Evolutionary conservation across 306 rosid genomes (phyloP).

Genomic region (Fagus crenata): DNA sequence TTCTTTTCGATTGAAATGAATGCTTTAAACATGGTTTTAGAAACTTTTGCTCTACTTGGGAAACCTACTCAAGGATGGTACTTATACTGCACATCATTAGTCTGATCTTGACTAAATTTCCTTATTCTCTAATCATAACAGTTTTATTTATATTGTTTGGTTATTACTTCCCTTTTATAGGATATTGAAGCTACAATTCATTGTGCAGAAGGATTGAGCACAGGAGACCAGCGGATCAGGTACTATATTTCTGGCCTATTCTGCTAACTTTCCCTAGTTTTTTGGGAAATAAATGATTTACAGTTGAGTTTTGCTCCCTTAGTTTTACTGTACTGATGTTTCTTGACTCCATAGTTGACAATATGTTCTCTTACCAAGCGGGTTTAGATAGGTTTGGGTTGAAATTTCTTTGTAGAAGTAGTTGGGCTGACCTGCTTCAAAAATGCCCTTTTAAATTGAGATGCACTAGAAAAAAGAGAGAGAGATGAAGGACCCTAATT

Average conservation of each 20-base stretch:
- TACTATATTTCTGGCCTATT: slow-evolving; percentile 31
- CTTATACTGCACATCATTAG: not conserved
- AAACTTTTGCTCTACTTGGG: no score
- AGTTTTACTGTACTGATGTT: not conserved
- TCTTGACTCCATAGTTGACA: slow-evolving; percentile 21
- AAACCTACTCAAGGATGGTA: no score
- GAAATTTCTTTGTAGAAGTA: not conserved
- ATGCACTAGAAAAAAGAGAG: not conserved
- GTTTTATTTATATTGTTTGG: slow-evolving; percentile 42
- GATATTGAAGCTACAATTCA: slow-evolving; percentile 99
- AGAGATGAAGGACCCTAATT: not conserved
- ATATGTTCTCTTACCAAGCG: slow-evolving; percentile 2
- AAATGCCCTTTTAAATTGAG: no score
- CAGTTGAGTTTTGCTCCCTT: not conserved
- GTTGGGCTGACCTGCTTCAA: not conserved
- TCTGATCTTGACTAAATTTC: slow-evolving; percentile 22
- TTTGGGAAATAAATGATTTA: slow-evolving; percentile 14
- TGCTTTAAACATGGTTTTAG: no score
- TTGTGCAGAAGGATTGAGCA: slow-evolving; percentile 99
- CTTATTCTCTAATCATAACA: slow-evolving; percentile 33
- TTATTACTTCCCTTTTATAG: slow-evolving; percentile 57
- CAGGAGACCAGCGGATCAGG: slow-evolving; percentile 90
- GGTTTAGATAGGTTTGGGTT: not conserved
- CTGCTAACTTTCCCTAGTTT: slow-evolving; percentile 4
- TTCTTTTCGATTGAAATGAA: no score